Base-by-base conservation (phyloP, 148 eudicot species). In the Rhododendron henanense region DNA sequence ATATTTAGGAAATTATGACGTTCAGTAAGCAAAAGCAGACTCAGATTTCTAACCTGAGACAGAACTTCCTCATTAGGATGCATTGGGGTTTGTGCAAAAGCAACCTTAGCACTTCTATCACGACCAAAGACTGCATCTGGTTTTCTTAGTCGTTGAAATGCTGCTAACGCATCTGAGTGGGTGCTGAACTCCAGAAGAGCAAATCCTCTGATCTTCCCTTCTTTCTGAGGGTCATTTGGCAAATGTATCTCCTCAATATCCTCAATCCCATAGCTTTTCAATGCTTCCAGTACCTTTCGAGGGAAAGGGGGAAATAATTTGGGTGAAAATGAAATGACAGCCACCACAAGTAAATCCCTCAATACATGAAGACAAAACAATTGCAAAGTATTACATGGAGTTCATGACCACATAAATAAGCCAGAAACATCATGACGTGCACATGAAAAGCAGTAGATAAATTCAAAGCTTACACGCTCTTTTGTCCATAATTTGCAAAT, bases 401-500 rank as follows among this genome's bases (percentile, higher is more conserved):
- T 6, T 67, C 78, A 44, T 48, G 14, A 71, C 23, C 61, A 47
- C 74, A 10, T 19, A 65, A 44, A 65, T 65, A 28, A 28, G 73
- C 25, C 19, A 71, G 23, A 28, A 35, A 71, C 47, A 79, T 71
- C 1, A 35, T 7, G 51, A 69, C 31, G 45, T 78, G 50, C 18
- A 47, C 37, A 53, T n/a, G 39, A 67, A 50, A 37, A 81, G 19
- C 35, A 10, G 8, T 67, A 74, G 74, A 31, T 57, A 59, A 59
- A n/a, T n/a, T n/a, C 7, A 80, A 53, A 59, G 75, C 89, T 87
- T 89, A 89, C 91, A 44, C 7, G 86, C 37, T 83, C 87, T 77
- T 89, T 80, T 51, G 84, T 85, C 91, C 91, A 89, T 83, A 74
- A 73, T 83, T 81, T 89, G 88, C 91, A 89, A 45, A 89, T 89